Percentiles rank a stretch among this genome's conserved stretches.
Conservation (phyloP, 2,329 filamentous ascomycete species). For the Ophiostoma montium region DNA sequence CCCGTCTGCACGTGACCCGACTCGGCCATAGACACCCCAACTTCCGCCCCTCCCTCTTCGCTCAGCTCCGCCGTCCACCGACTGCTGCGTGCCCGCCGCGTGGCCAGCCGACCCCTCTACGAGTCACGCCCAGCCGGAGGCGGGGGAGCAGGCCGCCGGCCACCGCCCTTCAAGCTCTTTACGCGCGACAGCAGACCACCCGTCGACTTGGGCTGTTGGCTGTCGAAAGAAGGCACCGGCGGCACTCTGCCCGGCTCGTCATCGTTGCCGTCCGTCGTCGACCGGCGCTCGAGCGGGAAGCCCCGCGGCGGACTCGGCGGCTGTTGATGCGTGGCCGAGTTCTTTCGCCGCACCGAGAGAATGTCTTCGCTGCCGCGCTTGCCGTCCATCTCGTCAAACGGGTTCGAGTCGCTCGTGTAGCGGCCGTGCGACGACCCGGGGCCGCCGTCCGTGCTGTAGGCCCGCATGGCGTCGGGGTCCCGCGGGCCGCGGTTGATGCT, state of each 20-base stretch:
- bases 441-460: constrained; percentile 14
- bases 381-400: constrained; percentile 64
- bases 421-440: constrained; percentile 13
- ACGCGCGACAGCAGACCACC: constrained; percentile 63
- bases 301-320: constrained; percentile 40
- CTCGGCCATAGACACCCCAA: neutral
- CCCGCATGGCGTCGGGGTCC: constrained; percentile 32
- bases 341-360: constrained; percentile 29
- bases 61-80: constrained; percentile 1
- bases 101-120: constrained; percentile 11
- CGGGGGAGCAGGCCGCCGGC: constrained; percentile 31
- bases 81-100: constrained; percentile 1
- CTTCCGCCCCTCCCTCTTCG: neutral
- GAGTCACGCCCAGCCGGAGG: constrained; percentile 13
- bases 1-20: neutral
- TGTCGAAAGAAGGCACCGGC: constrained; percentile 25
- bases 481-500: constrained; percentile 63
- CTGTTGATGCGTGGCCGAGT: constrained; percentile 14
- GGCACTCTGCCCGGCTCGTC: neutral
- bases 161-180: constrained; percentile 67
- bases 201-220: constrained; percentile 23
- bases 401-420: constrained; percentile 25
- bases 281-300: constrained; percentile 44
- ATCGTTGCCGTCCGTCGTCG: constrained; percentile 39
- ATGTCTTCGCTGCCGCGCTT: constrained; percentile 37